These are phyloP conservation scores for carrot (Daucus carota) DNA, from an alignment of 129 eudicot species.

Conservation along the genomic window DNA sequence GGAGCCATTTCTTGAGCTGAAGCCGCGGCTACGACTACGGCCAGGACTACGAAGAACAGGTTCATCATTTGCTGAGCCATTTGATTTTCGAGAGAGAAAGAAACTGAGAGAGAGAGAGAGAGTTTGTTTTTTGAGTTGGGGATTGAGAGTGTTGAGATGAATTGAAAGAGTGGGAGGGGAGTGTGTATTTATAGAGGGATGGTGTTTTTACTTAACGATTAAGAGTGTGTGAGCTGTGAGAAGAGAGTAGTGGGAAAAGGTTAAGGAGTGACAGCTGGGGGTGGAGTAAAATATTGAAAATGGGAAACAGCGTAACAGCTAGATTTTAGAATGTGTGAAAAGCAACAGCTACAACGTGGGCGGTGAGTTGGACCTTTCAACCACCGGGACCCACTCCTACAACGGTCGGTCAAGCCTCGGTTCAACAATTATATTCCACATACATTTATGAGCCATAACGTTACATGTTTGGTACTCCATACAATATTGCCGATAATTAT, in stretches of 20 bases:
- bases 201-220: not conserved
- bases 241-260: not conserved
- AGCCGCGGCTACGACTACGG: constrained; percentile 17
- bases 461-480: too few species aligned
- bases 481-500: too few species aligned
- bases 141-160: not conserved
- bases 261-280: not conserved
- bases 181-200: not conserved
- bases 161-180: not conserved
- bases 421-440: too few species aligned
- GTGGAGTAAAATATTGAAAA: not conserved
- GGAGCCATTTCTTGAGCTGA: constrained; percentile 45
- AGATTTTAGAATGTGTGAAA: not conserved
- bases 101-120: too few species aligned
- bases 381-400: not conserved
- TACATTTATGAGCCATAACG: too few species aligned
- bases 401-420: not conserved
- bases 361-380: not conserved
- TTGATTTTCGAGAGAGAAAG: too few species aligned
- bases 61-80: not conserved
- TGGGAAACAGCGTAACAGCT: not conserved
- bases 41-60: constrained; percentile 15
- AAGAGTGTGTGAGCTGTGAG: not conserved
- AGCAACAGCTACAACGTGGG: constrained; percentile 2
- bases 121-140: too few species aligned